Evolutionary conservation across 345 rosid genomes (phyloP), one percentile per base, ranked within the genome.

Genomic region (Acer saccharum): DNA sequence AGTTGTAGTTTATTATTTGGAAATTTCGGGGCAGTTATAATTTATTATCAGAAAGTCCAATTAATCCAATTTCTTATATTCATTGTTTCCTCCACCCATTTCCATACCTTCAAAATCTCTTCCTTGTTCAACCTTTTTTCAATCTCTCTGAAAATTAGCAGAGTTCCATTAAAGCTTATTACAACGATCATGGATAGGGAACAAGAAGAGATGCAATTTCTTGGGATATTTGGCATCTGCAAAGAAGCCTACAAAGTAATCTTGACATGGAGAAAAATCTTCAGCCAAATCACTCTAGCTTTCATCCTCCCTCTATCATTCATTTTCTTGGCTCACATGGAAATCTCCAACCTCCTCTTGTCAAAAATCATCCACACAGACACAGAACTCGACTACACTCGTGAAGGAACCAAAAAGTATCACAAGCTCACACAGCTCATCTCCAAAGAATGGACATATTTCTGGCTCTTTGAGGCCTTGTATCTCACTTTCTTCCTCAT

Each of bases 181-280:
- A 48, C 9, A 43, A 8, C 10, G 10, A 7, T 7, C 78, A 90
- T 90, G 93, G 90, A 90, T 23, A 77, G 78, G 65, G 88, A 88
- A 57, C 93, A 88, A 61, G 93, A 90, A 77, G 90, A 87, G 80
- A 82, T 88, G 86, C 90, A 90, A 23, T 86, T 88, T 75, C 83
- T 90, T 0, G 90, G 90, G 23, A 9, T 88, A 25, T 67, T 84
- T 17, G 91, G 78, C 72, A 81, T 87, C 54, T 82, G 57, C 82
- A 76, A 20, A 7, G 93, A 90, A 80, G 79, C 93, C 60, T 80
- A 18, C 85, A 90, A 85, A 61, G 41, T 85, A 63, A 78, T 90
- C 71, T 67, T 72, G 20, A 62, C 88, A 43, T 80, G 84, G 85
- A 46, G 90, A 70, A 85, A 81, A 62, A 81, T 90, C 83, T 88